These are phyloP conservation scores for Pleurotus citrinopileatus DNA, from an alignment of 768 basidiomycete genomes.

Conservation along the genomic window DNA sequence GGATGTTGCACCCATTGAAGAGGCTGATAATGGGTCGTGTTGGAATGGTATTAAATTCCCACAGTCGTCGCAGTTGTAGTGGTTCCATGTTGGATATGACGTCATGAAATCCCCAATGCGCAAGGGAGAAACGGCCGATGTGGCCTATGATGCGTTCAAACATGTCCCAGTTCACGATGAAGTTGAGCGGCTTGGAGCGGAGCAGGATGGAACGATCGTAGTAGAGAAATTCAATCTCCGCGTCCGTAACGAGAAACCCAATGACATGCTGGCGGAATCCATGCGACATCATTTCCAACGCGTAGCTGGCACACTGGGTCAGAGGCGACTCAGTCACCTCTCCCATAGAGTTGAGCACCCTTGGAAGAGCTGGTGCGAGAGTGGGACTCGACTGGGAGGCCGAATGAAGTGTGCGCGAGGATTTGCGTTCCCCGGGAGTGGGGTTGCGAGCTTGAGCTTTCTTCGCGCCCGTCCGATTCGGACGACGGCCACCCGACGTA, in stretches of 20 bases:
- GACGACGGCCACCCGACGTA: too few species aligned
- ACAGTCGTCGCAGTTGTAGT: background rate
- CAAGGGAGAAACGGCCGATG: background rate
- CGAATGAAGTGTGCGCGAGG: too few species aligned
- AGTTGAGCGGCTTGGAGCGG: slow-evolving; percentile 13
- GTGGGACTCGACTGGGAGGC: too few species aligned
- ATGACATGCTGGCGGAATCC: slow-evolving; percentile 19
- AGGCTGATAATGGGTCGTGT: background rate
- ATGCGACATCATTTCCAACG: slow-evolving; percentile 21
- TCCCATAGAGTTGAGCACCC: too few species aligned
- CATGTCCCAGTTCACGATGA: background rate
- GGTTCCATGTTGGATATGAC: background rate
- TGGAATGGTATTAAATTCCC: background rate
- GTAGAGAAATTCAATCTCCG: slow-evolving; percentile 17
- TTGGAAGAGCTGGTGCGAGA: too few species aligned
- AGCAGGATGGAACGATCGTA: slow-evolving; percentile 18
- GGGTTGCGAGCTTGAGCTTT: too few species aligned
- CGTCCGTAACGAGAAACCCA: slow-evolving; percentile 16
- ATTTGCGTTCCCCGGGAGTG: too few species aligned
- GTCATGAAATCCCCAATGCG: background rate
- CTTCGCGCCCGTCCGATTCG: too few species aligned
- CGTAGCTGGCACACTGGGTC: slow-evolving; percentile 23
- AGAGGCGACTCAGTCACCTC: background rate
- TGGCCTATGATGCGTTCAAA: slow-evolving; percentile 6
- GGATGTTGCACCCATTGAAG: background rate